Conservation (phyloP, 2,329 filamentous ascomycete genomes). For the Raffaelea albimanens region DNA sequence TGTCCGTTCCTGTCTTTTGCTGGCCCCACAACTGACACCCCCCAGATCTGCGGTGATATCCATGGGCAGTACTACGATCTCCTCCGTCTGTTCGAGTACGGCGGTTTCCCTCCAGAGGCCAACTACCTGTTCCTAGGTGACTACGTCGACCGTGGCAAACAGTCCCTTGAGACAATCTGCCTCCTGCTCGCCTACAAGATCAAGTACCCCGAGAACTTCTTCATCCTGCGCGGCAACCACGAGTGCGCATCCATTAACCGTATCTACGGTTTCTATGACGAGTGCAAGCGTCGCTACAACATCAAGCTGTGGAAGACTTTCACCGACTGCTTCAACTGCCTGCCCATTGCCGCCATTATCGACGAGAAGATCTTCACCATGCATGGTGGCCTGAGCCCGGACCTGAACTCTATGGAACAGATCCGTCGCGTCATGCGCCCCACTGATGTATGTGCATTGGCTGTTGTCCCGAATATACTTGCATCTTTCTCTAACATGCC, state of each 20-base stretch:
- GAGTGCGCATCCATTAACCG: slow-evolving; percentile 98
- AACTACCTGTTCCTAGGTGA: slow-evolving; percentile 99
- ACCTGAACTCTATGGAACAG: slow-evolving; percentile 99
- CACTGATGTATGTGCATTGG: slow-evolving; percentile 69
- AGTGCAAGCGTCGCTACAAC: slow-evolving; percentile 98
- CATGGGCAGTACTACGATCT: slow-evolving; percentile 99
- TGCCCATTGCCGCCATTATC: slow-evolving; percentile 97
- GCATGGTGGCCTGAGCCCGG: slow-evolving; percentile 95
- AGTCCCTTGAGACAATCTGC: slow-evolving; percentile 97
- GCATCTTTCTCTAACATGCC: not conserved
- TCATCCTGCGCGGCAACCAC: slow-evolving; percentile 96
- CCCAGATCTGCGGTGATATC: slow-evolving; percentile 97
- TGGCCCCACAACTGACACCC: too few species aligned
- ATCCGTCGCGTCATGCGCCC: slow-evolving; percentile 98
- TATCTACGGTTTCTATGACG: slow-evolving; percentile 99
- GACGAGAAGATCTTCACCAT: slow-evolving; percentile 99
- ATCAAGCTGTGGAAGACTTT: slow-evolving; percentile 99
- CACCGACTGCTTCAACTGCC: slow-evolving; percentile 98
- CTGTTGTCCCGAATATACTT: slow-evolving; percentile 12
- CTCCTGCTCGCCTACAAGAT: slow-evolving; percentile 97
- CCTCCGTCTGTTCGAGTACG: slow-evolving; percentile 93
- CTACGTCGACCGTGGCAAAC: slow-evolving; percentile 98
- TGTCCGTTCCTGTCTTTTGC: not conserved
- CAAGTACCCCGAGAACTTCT: slow-evolving; percentile 99
- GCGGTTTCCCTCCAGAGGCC: slow-evolving; percentile 93